These are phyloP conservation scores for Przewalskia tangutica DNA, from an alignment of 257 asterid genomes.

Conservation along the genomic window DNA sequence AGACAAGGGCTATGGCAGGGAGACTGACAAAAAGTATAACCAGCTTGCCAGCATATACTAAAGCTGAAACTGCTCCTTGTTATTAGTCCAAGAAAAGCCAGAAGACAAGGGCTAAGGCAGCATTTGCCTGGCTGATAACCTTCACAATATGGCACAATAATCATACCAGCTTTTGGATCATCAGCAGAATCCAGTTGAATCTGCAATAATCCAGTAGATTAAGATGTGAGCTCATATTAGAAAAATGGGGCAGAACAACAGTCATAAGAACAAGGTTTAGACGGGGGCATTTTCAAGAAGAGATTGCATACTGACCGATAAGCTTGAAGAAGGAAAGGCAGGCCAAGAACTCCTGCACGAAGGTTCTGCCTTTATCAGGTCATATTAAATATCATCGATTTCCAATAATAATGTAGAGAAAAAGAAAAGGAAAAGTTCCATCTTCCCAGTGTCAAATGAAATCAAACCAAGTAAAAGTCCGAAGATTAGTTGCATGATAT, in stretches of 20 bases:
- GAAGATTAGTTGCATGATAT: background rate
- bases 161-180: constrained; percentile 43
- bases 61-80: background rate
- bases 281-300: background rate
- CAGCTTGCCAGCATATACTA: background rate
- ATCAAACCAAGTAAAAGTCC: background rate
- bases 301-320: constrained; percentile 31
- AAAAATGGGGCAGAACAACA: too few species aligned
- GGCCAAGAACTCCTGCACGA: constrained; percentile 72
- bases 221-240: too few species aligned
- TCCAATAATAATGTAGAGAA: background rate
- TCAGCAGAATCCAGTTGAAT: constrained; percentile 26
- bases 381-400: background rate
- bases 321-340: constrained; percentile 45
- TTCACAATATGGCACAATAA: background rate
- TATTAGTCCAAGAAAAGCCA: background rate
- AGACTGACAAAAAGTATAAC: background rate
- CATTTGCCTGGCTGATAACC: background rate
- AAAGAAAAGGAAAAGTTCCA: background rate
- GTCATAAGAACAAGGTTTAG: too few species aligned
- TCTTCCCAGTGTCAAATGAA: background rate
- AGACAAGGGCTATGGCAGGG: too few species aligned
- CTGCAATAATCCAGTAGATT: constrained; percentile 11
- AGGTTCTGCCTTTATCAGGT: background rate
- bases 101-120: background rate